These are phyloP conservation scores for Zasmidium angulare DNA, from an alignment of 2,329 filamentous ascomycete genomes.

Conservation along the genomic window DNA sequence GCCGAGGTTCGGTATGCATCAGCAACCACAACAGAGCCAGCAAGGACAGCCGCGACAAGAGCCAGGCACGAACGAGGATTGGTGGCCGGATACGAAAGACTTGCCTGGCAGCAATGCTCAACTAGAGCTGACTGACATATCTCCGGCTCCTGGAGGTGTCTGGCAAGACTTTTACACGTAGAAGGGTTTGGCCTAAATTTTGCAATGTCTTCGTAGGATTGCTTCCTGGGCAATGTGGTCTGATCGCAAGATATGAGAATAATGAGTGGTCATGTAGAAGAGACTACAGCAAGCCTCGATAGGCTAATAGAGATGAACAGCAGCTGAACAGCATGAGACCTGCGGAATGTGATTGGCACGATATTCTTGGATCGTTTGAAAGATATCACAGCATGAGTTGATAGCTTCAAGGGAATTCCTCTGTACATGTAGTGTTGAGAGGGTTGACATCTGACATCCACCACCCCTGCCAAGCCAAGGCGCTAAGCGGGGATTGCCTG, in stretches of 20 bases:
- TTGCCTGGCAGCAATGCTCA: not conserved
- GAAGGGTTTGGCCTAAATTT: not conserved
- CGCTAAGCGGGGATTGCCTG: not conserved
- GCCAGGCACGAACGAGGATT: not conserved
- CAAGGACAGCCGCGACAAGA: not conserved
- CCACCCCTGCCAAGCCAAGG: not conserved
- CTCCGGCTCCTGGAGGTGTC: not conserved
- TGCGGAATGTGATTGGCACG: too few species aligned
- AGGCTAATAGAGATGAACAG: too few species aligned
- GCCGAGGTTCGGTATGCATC: conserved; percentile 7
- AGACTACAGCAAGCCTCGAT: too few species aligned
- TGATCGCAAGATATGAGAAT: too few species aligned
- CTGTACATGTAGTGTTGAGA: not conserved
- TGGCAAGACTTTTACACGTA: conserved; percentile 8
- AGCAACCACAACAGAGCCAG: conserved; percentile 1
- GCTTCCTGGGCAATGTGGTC: too few species aligned
- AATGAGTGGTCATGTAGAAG: too few species aligned
- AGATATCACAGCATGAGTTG: not conserved
- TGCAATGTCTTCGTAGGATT: too few species aligned
- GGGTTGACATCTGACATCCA: not conserved
- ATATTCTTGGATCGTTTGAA: not conserved
- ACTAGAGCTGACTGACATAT: not conserved
- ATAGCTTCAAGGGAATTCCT: not conserved
- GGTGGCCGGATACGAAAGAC: not conserved
- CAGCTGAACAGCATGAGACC: not conserved